Conservation (phyloP, 1,139 yeast species). For the Magnusiomyces suaveolens region DNA sequence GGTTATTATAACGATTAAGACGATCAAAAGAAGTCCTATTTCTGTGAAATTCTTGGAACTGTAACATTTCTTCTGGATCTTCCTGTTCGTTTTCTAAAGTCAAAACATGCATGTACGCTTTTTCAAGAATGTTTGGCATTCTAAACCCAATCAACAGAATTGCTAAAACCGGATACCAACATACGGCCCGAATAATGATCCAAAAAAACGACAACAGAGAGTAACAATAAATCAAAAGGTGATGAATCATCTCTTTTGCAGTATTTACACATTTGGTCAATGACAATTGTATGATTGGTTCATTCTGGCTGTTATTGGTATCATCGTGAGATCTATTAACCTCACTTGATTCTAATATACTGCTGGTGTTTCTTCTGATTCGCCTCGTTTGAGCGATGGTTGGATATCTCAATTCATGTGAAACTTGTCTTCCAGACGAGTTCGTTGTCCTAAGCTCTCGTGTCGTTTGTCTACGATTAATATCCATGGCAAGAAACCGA, state of each 20-base stretch:
- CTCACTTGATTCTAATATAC: no score
- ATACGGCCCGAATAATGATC: background rate
- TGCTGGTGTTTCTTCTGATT: no score
- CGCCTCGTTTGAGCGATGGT: no score
- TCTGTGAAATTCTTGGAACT: background rate
- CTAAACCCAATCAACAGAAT: background rate
- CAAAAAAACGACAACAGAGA: background rate
- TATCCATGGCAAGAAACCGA: no score
- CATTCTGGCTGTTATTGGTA: no score
- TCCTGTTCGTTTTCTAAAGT: background rate
- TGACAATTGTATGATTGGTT: no score
- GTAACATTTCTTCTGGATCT: background rate
- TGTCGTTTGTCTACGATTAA: no score
- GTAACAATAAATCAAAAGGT: background rate
- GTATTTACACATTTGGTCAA: no score
- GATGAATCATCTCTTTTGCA: background rate
- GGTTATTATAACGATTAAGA: background rate
- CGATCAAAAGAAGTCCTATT: no score
- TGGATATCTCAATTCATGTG: background rate
- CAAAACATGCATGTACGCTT: background rate
- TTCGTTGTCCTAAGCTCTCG: background rate
- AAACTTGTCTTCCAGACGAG: background rate
- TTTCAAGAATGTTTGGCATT: background rate
- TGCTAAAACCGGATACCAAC: background rate
- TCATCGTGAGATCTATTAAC: background rate